These are phyloP conservation scores for Hippophae tibetana DNA, from an alignment of 306 rosid genomes.

Conservation along the genomic window DNA sequence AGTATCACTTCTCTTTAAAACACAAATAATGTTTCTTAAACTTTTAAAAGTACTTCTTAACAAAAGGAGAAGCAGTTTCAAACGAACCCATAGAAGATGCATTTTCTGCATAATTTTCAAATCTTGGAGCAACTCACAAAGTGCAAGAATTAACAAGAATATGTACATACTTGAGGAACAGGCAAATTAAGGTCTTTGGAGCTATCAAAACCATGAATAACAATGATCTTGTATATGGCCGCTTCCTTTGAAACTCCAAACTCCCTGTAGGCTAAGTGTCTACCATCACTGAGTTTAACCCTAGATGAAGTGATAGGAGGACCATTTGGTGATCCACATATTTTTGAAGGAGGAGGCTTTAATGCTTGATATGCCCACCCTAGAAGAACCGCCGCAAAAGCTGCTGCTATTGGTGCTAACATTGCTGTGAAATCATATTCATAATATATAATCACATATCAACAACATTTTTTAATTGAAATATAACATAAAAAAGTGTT, in stretches of 20 bases:
- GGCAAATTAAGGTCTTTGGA: slow-evolving; percentile 49
- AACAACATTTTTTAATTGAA: too few relatives aligned
- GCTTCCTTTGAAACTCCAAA: slow-evolving; percentile 56
- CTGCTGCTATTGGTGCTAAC: slow-evolving; percentile 42
- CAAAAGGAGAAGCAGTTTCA: too few relatives aligned
- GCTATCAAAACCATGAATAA: slow-evolving; percentile 46
- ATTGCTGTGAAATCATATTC: slow-evolving; percentile 27
- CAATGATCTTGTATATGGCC: slow-evolving; percentile 57
- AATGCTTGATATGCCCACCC: slow-evolving; percentile 47
- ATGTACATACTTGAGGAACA: slow-evolving; percentile 40
- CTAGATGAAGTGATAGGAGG: slow-evolving; percentile 59
- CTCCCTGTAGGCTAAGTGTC: slow-evolving; percentile 73
- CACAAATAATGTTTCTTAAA: too few relatives aligned
- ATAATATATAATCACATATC: too few relatives aligned
- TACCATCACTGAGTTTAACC: slow-evolving; percentile 58
- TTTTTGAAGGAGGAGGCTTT: slow-evolving; percentile 54
- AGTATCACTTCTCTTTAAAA: too few relatives aligned
- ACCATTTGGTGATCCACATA: slow-evolving; percentile 52
- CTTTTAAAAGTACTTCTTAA: too few relatives aligned
- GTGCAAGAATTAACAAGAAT: not conserved
- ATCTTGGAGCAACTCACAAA: not conserved
- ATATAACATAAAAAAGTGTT: too few relatives aligned
- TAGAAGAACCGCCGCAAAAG: slow-evolving; percentile 38
- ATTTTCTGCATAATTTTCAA: too few relatives aligned
- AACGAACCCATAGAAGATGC: too few relatives aligned